Percentiles rank a stretch among this genome's conserved stretches.
Conservation (phyloP, 805 yeast genomes). For the Kuraishia hungarica region DNA sequence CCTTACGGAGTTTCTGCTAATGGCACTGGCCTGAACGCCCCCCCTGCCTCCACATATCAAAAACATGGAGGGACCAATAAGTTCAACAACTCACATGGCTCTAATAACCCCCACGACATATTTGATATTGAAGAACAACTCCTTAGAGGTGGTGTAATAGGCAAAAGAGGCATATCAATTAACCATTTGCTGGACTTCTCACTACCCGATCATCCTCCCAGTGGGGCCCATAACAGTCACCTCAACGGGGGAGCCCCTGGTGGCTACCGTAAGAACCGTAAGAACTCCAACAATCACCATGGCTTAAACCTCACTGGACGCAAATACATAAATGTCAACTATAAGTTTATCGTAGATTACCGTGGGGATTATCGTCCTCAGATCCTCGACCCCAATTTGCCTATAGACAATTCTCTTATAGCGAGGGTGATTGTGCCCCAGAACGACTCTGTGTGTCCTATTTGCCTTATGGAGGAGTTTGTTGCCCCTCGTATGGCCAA, state of each 20-base stretch:
- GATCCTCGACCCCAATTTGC: slow-evolving; percentile 65
- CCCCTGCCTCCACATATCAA: neutral
- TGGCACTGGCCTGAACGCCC: too few species aligned
- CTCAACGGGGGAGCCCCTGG: neutral
- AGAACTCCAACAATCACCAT: slow-evolving; percentile 2
- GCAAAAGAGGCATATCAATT: slow-evolving; percentile 20
- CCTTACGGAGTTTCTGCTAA: too few species aligned
- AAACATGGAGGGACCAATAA: neutral
- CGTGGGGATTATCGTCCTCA: slow-evolving; percentile 48
- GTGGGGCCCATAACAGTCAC: slow-evolving; percentile 11
- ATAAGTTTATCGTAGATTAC: slow-evolving; percentile 72
- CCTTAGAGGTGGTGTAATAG: neutral
- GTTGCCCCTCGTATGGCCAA: slow-evolving; percentile 91
- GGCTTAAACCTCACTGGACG: slow-evolving; percentile 42
- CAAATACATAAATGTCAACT: slow-evolving; percentile 73
- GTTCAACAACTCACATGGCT: neutral
- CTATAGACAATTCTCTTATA: slow-evolving; percentile 52
- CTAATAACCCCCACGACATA: neutral
- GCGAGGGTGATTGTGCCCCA: slow-evolving; percentile 68
- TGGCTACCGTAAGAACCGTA: slow-evolving; percentile 2
- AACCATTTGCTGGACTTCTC: slow-evolving; percentile 60
- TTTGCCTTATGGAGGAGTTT: slow-evolving; percentile 77
- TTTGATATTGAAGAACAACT: neutral
- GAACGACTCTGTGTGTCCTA: slow-evolving; percentile 72
- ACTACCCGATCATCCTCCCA: slow-evolving; percentile 25